Evolutionary conservation across 768 basidiomycete species (phyloP).

Genomic region (Pisolithus marmoratus): DNA sequence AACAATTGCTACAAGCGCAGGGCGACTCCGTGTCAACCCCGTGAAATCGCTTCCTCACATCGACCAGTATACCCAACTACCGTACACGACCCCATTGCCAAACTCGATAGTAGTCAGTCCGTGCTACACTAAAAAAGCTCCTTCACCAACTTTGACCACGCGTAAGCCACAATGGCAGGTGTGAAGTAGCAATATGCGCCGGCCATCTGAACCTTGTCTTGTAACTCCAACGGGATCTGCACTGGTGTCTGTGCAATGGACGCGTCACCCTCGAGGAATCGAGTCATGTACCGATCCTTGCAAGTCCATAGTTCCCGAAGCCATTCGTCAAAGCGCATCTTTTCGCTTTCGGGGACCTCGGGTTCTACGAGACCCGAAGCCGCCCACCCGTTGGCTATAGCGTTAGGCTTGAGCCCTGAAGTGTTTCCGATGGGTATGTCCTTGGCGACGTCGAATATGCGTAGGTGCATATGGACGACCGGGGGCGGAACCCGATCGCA

Average conservation of each 20-base stretch:
- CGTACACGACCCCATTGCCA: neutral
- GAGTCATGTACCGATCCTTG: slow-evolving; percentile 77
- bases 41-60: neutral
- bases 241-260: slow-evolving; percentile 35
- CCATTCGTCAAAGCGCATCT: slow-evolving; percentile 75
- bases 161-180: slow-evolving; percentile 47
- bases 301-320: slow-evolving; percentile 72
- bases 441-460: slow-evolving; percentile 62
- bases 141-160: slow-evolving; percentile 37
- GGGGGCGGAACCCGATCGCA: slow-evolving; percentile 78
- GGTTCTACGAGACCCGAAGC: slow-evolving; percentile 32
- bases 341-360: slow-evolving; percentile 54
- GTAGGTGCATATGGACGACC: slow-evolving; percentile 79
- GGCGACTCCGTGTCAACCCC: slow-evolving; percentile 3
- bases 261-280: slow-evolving; percentile 49
- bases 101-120: neutral
- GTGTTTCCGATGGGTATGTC: slow-evolving; percentile 69
- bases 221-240: slow-evolving; percentile 57
- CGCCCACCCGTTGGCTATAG: slow-evolving; percentile 23
- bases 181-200: slow-evolving; percentile 70
- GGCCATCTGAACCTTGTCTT: slow-evolving; percentile 47
- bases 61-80: neutral
- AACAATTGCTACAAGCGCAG: slow-evolving; percentile 42
- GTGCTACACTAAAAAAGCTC: slow-evolving; percentile 10
- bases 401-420: slow-evolving; percentile 30